Conservation (phyloP, 179 eudicot genomes). For the Gypsophila paniculata region DNA sequence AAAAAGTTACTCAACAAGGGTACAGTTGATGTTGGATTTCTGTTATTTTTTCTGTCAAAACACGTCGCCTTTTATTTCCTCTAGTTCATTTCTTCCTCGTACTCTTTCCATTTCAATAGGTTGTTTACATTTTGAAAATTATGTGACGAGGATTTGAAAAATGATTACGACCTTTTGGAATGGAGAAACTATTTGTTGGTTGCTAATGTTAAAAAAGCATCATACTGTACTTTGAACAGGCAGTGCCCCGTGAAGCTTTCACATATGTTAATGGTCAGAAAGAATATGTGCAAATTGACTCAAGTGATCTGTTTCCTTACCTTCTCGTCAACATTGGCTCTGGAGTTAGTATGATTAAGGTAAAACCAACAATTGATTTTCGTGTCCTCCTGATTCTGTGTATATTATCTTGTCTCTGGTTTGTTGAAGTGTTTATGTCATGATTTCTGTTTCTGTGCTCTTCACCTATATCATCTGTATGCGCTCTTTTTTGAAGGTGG, state of each 20-base stretch:
- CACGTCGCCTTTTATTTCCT: not conserved
- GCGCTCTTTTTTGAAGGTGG: constrained; percentile 52
- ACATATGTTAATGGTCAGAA: constrained; percentile 70
- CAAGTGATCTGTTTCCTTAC: constrained; percentile 78
- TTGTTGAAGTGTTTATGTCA: not conserved
- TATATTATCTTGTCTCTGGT: not conserved
- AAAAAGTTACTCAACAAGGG: not conserved
- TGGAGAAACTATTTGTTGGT: not conserved
- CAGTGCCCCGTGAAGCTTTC: constrained; percentile 75
- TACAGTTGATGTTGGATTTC: not conserved
- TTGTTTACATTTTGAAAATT: no score
- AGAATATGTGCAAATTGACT: constrained; percentile 81
- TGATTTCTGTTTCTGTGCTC: not conserved
- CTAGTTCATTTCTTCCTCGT: not conserved
- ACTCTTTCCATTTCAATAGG: no score
- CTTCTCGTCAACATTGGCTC: constrained; percentile 95
- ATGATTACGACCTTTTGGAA: no score
- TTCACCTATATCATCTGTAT: not conserved
- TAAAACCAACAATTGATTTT: constrained; percentile 20
- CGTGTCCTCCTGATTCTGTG: not conserved
- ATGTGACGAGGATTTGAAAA: no score
- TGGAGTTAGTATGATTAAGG: constrained; percentile 98
- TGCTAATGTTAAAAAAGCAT: constrained; percentile 10
- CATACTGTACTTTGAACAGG: constrained; percentile 42
- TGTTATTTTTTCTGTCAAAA: not conserved